Evolutionary conservation across 108 stramenopile species (phyloP).

Genomic region (Discostella stelligeroides): DNA sequence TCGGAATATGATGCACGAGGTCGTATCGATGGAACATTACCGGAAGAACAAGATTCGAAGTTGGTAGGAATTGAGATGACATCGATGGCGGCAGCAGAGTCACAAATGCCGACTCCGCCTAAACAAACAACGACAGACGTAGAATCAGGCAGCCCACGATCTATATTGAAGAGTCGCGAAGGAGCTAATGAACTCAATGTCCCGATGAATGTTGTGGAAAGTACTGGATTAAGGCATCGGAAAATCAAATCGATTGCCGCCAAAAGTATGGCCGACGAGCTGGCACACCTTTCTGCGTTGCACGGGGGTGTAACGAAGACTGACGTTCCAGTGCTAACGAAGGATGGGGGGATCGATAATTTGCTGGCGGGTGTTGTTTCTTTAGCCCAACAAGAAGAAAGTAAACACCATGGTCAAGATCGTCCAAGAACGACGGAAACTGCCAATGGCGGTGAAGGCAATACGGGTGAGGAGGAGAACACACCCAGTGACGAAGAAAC

Average conservation of each 20-base stretch:
- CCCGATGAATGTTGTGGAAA: conserved; percentile 8
- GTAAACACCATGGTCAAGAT: not conserved
- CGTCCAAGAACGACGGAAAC: not conserved
- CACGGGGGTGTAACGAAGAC: conserved; percentile 7
- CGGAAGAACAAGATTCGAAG: conserved; percentile 32
- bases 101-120: not conserved
- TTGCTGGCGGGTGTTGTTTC: conserved; percentile 30
- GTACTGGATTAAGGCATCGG: conserved; percentile 26
- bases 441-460: conserved; percentile 9
- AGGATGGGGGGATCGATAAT: conserved; percentile 35
- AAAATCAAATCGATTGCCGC: conserved; percentile 15
- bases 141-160: not conserved
- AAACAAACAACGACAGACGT: not conserved
- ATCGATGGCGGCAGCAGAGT: not conserved
- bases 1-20: conserved; percentile 38
- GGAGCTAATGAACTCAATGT: not conserved
- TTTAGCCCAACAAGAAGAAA: conserved; percentile 17
- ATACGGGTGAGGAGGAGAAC: conserved; percentile 4
- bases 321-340: not conserved
- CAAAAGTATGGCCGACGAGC: conserved; percentile 32
- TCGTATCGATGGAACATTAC: conserved; percentile 40
- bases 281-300: conserved; percentile 32
- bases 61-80: conserved; percentile 9
- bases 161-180: not conserved
- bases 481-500: conserved; percentile 35